Evolutionary conservation across 2,329 filamentous ascomycete species (phyloP), one percentile per base, ranked within the genome.

Genomic region (Trichoderma hamatum): DNA sequence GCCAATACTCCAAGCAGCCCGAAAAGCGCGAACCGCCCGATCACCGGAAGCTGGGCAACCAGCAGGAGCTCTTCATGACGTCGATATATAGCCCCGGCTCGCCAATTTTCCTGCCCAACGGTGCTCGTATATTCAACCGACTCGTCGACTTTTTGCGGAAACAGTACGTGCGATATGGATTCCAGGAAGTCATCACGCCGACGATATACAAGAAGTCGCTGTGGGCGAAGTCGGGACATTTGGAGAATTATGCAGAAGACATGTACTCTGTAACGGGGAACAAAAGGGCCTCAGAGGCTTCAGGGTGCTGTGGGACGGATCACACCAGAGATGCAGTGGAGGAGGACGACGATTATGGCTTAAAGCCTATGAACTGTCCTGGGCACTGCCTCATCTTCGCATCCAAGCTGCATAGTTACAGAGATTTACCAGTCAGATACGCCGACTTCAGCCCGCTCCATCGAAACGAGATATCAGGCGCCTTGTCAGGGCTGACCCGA

Each of bases 311-410:
- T 67, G 79, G 76, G 59, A 78, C 81, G 13, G 70, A 72, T 9
- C 69, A 73, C 13, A 51, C 70, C 54, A 73, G 72, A 56, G 69
- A 74, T 0, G 28, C 13, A 36, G 76, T 89, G 70, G 88, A 91
- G 71, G 85, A 86, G 70, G 85, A 88, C 70, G 89, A 90, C 72
- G 90, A 92, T 71, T 96, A 92, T 79, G 92, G 92, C 21, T 82
- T 97, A 73, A 97, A 97, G 79, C 93, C 93, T 16, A 97, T 97
- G 93, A 97, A 97, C 77, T 97, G 93, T 77, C 93, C 93, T 0
- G 93, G 93, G 3, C 93, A 97, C 79, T 96, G 93, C 77, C 83
- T 97, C 72, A 87, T 97, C 71, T 97, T 96, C 77, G 90, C 87
- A 70, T 90, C 90, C 58, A 87, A 90, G 72, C 85, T 86, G 69